Base-by-base conservation (phyloP, 768 basidiomycete species). In the Pholiota conissans region DNA sequence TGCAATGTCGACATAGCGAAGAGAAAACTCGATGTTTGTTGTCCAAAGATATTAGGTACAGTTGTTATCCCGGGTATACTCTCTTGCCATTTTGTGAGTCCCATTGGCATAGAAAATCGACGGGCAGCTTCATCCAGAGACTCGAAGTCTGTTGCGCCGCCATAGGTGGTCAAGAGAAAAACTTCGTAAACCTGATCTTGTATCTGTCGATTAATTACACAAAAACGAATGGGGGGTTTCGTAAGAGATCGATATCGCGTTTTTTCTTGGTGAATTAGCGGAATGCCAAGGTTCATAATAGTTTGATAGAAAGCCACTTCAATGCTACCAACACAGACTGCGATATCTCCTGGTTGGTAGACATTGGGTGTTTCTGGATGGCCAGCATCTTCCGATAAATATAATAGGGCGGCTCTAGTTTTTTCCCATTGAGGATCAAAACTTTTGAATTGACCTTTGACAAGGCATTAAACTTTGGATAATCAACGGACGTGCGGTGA, bases 111-210 rank as follows among this genome's bases (percentile, higher is more conserved):
- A 18, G 72, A 71, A 60, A 77, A 78, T 50, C 65, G 63, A 32
- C 64, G 69, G 11, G 63, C 69, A 14, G 73, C 54, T 27, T 65
- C 64, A 37, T 63, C 52, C 10, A 75, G 62, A 42, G 68, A 59
- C 5, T 63, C 53, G 26, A 61, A 62, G 40, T 54, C 56, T 37
- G 57, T 67, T 5, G 68, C 68, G 5, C 67, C 59, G 5, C 72
- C 70, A 40, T 71, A 75, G 20, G 76, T 73, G 26, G 74, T 70
- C 57, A 76, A 59, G 45, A 70, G 68, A 56, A 74, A 78, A 49
- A 77, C 70, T 40, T 75, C 64, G 53, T 76, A 75, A 45, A 49
- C 48, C 13, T 68, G 63, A 10, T 56, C 62, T 20, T 58, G 59
- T 14, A 73, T 62, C 29, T 68, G 71, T 28, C 65, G 59, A 24